Evolutionary conservation across 805 yeast genomes (phyloP).

Genomic region (Candida maltosa): DNA sequence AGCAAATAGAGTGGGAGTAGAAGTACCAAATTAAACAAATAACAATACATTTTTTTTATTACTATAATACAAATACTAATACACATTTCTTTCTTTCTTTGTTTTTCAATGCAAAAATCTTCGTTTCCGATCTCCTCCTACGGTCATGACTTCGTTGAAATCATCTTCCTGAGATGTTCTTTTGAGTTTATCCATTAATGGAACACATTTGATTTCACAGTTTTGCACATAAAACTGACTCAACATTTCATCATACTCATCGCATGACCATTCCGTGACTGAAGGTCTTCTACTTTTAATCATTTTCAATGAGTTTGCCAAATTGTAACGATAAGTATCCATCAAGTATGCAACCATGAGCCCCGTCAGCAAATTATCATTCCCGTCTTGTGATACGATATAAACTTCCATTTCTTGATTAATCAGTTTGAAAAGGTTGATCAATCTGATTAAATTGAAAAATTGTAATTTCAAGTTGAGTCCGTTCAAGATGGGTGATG

Average conservation of each 20-base stretch:
- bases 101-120: slow-evolving; percentile 7
- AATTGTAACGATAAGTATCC: slow-evolving; percentile 37
- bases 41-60: slow-evolving; percentile 1
- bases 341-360: slow-evolving; percentile 34
- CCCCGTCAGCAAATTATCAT: slow-evolving; percentile 24
- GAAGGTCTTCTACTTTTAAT: slow-evolving; percentile 16
- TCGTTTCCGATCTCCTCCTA: slow-evolving; percentile 18
- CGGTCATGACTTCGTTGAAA: slow-evolving; percentile 10
- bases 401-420: slow-evolving; percentile 28
- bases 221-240: slow-evolving; percentile 36
- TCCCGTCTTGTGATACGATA: slow-evolving; percentile 30
- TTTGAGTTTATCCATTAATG: slow-evolving; percentile 11
- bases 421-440: slow-evolving; percentile 30
- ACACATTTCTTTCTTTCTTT: neutral
- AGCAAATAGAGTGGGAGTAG: slow-evolving; percentile 85
- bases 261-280: slow-evolving; percentile 21
- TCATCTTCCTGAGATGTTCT: slow-evolving; percentile 15
- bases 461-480: slow-evolving; percentile 29
- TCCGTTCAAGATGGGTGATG: slow-evolving; percentile 36
- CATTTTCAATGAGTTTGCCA: slow-evolving; percentile 24
- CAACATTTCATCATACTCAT: slow-evolving; percentile 38
- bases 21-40: slow-evolving; percentile 27
- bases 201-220: slow-evolving; percentile 28
- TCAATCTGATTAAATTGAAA: slow-evolving; percentile 33
- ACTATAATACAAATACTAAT: neutral